These are phyloP conservation scores for Galerina sulciceps DNA, from an alignment of 768 basidiomycete genomes.

Conservation along the genomic window DNA sequence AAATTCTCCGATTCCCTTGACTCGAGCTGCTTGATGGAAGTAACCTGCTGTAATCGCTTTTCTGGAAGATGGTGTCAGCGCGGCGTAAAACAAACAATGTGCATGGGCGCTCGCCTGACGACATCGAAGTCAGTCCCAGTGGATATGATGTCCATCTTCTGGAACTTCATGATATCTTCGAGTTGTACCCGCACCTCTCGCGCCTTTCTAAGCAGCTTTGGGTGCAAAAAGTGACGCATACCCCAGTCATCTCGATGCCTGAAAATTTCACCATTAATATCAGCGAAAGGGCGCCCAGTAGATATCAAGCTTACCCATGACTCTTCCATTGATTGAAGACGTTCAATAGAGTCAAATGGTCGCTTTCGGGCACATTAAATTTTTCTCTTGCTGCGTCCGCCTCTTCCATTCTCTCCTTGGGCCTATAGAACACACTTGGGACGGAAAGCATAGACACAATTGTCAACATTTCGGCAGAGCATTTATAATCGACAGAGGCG, in stretches of 20 bases:
- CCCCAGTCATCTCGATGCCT: conserved; percentile 96
- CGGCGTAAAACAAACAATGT: neutral
- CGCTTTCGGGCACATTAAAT: conserved; percentile 98
- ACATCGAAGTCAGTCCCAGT: conserved; percentile 96
- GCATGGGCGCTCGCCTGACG: conserved; percentile 52
- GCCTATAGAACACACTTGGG: conserved; percentile 96
- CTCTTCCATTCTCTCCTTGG: conserved; percentile 97
- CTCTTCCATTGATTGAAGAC: conserved; percentile 99
- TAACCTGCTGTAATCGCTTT: conserved; percentile 98
- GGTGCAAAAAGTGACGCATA: conserved; percentile 94
- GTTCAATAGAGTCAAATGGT: conserved; percentile 93
- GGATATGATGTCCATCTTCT: conserved; percentile 93
- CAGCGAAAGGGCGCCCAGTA: conserved; percentile 1
- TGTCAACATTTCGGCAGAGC: conserved; percentile 95
- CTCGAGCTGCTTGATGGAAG: conserved; percentile 98
- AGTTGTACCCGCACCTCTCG: conserved; percentile 94
- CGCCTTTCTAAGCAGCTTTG: conserved; percentile 92
- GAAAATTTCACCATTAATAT: conserved; percentile 7
- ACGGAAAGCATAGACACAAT: conserved; percentile 99
- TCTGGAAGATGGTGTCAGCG: conserved; percentile 40
- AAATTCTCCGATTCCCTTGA: conserved; percentile 99
- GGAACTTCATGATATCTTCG: conserved; percentile 99
- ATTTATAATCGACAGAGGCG: conserved; percentile 89
- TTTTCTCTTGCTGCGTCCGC: conserved; percentile 97
- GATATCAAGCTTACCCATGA: conserved; percentile 69